These are phyloP conservation scores for Aschersonia sp. DNA, from an alignment of 2,329 filamentous ascomycete species.

Conservation along the genomic window DNA sequence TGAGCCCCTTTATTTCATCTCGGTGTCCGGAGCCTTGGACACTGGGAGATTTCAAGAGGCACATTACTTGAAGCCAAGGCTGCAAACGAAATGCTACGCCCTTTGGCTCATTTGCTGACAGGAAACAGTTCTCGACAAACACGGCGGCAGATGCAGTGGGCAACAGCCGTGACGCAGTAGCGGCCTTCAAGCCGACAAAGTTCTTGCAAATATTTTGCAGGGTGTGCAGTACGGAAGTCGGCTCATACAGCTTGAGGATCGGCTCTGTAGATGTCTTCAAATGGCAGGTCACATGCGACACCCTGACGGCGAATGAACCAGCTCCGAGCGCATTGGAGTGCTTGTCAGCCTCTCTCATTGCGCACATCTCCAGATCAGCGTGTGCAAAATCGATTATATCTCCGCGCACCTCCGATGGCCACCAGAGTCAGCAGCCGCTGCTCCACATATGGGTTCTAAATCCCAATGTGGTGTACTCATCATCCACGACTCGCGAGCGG, in stretches of 20 bases:
- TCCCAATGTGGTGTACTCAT: slow-evolving; percentile 36
- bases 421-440: slow-evolving; percentile 7
- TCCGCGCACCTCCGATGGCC: slow-evolving; percentile 12
- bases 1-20: slow-evolving; percentile 27
- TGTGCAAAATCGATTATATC: slow-evolving; percentile 41
- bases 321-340: slow-evolving; percentile 32
- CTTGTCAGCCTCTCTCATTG: slow-evolving; percentile 35
- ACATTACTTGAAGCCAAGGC: slow-evolving; percentile 19
- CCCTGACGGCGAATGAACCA: slow-evolving; percentile 9
- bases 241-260: slow-evolving; percentile 29
- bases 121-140: slow-evolving; percentile 22
- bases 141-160: slow-evolving; percentile 15
- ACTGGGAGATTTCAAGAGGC: slow-evolving; percentile 34
- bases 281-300: slow-evolving; percentile 36
- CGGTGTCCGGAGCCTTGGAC: slow-evolving; percentile 32
- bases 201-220: slow-evolving; percentile 29
- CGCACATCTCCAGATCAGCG: slow-evolving; percentile 39
- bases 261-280: slow-evolving; percentile 39
- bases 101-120: slow-evolving; percentile 9
- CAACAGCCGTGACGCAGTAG: slow-evolving; percentile 13
- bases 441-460: slow-evolving; percentile 43
- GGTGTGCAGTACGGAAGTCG: slow-evolving; percentile 29
- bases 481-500: slow-evolving; percentile 17
- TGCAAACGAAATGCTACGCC: neutral
- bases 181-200: slow-evolving; percentile 9